Evolutionary conservation across 1,139 yeast species (phyloP), one percentile per base, ranked within the genome.

Genomic region (Trichomonascaceae sp.): DNA sequence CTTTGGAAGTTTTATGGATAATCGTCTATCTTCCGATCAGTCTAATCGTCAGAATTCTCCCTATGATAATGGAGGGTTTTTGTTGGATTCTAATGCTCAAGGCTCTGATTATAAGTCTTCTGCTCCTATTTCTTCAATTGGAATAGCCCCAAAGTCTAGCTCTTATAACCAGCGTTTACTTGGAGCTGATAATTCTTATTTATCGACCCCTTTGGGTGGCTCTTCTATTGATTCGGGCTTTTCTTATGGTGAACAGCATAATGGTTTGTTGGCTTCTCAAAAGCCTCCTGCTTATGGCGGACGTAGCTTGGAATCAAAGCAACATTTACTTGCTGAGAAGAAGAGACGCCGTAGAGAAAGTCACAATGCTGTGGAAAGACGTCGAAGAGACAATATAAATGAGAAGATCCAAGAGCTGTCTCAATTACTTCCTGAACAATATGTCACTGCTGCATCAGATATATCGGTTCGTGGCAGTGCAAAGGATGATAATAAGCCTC

Each of bases 401-500:
- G 96, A 89, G 52, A 84, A 85, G 65, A 91, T 91, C 55, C 95
- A 87, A 63, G 96, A 90, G 63, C 75, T 91, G 47, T 78, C 89
- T 50, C 74, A 79, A 1, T 69, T 87, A 52, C 80, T 91, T 2
- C 96, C 97, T 0, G 72, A 73, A 13, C 80, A 79, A 45, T 81
- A 84, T 61, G 85, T 83, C 20, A 22, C 53, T 46, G 59, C 60
- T 15, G 62, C 59, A 18, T 52, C 55, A 48, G 60, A 60, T 44
- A 56, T 58, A 47, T 50, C 56, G 2, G 54, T 58, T 3, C 57
- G 63, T 10, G 55, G 57, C 15, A 61, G 60, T 13, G 87, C 90
- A 2, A 82, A 90, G 2, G 87, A 86, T 60, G 96, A 88, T 64
- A 96, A 96, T 3, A 85, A 85, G 62, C 97, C 97, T 1, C 90